phyloP scores from a whole-genome alignment of 2,329 filamentous ascomycete genomes.

The Aspergillus melleus region DNA sequence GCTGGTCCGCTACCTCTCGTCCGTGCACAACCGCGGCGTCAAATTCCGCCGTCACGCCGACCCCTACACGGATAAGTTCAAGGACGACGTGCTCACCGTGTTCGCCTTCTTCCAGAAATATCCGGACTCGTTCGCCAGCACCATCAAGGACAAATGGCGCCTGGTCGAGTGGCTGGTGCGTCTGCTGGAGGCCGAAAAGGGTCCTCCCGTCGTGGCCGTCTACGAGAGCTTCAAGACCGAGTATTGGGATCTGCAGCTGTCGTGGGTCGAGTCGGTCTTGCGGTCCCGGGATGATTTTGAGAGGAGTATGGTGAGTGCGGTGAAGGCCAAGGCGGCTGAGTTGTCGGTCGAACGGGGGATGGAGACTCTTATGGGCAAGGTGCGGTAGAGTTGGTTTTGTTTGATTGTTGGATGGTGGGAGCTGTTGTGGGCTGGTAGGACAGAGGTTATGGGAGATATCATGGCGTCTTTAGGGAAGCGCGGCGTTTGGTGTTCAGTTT shows the following conservation, averaged over 20 bases:
- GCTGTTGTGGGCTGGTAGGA: not conserved
- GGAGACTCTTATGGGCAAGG: slow-evolving; percentile 93
- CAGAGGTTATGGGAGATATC: not conserved
- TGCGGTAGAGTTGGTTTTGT: slow-evolving; percentile 52
- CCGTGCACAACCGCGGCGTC: slow-evolving; percentile 84
- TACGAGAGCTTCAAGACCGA: slow-evolving; percentile 80
- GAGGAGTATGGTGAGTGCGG: slow-evolving; percentile 78
- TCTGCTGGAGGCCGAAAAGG: slow-evolving; percentile 73
- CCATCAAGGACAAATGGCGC: slow-evolving; percentile 89
- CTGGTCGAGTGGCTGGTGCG: slow-evolving; percentile 81
- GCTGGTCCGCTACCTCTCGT: slow-evolving; percentile 77
- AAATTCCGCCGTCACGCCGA: slow-evolving; percentile 79
- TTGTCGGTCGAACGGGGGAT: slow-evolving; percentile 75
- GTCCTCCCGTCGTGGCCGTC: slow-evolving; percentile 68
- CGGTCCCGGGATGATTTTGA: slow-evolving; percentile 91
- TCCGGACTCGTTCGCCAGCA: slow-evolving; percentile 66
- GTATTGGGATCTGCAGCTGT: slow-evolving; percentile 93
- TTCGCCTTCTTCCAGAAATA: slow-evolving; percentile 83
- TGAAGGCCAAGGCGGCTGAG: slow-evolving; percentile 86
- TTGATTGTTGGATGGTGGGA: not conserved
- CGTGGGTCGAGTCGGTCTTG: slow-evolving; percentile 92
- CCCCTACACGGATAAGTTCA: slow-evolving; percentile 88
- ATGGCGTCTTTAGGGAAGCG: not conserved
- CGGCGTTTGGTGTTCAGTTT: not conserved
- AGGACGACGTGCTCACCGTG: slow-evolving; percentile 84